phyloP scores from a whole-genome alignment of 345 rosid genomes.

The Brassica napus region Da-Ae NC_063451.1:22598001-22598500 shows the following conservation, averaged over 20 bases:
- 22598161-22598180: neutral
- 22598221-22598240: slow-evolving; percentile 3
- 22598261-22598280: neutral
- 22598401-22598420: slow-evolving; percentile 14
- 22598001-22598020: slow-evolving; percentile 7
- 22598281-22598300: neutral
- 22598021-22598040: neutral
- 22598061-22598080: too few relatives aligned
- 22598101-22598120: neutral
- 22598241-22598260: neutral
- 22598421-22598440: slow-evolving; percentile 14
- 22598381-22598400: neutral
- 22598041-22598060: neutral
- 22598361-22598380: neutral
- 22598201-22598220: neutral
- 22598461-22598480: neutral
- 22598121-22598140: neutral
- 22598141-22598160: neutral
- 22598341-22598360: slow-evolving; percentile 28
- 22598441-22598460: slow-evolving; percentile 19
- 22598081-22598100: neutral
- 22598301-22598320: neutral
- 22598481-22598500: neutral
- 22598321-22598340: neutral
- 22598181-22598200: neutral